A percentile compares a stretch with the other conserved stretches of the same genome.
Conservation (phyloP, 2,329 filamentous ascomycete genomes). For the Exophiala mesophila region DNA sequence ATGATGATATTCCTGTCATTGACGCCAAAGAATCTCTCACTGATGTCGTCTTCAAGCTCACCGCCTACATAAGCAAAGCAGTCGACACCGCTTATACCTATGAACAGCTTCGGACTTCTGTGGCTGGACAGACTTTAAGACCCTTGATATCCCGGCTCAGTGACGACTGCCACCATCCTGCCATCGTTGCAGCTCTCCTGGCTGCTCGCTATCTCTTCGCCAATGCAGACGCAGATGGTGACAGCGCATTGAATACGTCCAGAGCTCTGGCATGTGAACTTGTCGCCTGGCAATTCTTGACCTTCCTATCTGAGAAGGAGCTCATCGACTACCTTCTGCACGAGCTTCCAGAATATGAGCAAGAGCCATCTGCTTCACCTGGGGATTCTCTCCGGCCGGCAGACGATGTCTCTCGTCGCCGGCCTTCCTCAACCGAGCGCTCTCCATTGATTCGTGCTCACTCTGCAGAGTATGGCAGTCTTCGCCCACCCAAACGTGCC, state of each 20-base stretch:
- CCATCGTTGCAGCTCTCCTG: slow-evolving; percentile 48
- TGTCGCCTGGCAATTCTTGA: slow-evolving; percentile 58
- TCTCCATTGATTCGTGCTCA: slow-evolving; percentile 30
- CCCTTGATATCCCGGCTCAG: slow-evolving; percentile 37
- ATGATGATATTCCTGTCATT: slow-evolving; percentile 35
- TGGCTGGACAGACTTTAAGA: slow-evolving; percentile 35
- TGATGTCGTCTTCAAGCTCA: slow-evolving; percentile 38
- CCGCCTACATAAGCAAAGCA: slow-evolving; percentile 37
- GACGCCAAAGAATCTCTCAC: slow-evolving; percentile 37
- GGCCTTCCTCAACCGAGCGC: slow-evolving; percentile 25
- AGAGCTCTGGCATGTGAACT: slow-evolving; percentile 57
- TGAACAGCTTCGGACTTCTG: slow-evolving; percentile 40
- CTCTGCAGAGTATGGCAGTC: slow-evolving; percentile 10
- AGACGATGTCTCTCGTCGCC: background rate
- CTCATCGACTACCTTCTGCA: slow-evolving; percentile 54
- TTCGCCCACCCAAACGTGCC: slow-evolving; percentile 17
- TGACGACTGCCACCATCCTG: slow-evolving; percentile 40
- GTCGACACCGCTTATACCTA: slow-evolving; percentile 42
- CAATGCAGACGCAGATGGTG: slow-evolving; percentile 44
- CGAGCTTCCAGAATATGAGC: slow-evolving; percentile 40
- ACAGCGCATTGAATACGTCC: slow-evolving; percentile 53
- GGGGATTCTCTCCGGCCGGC: slow-evolving; percentile 16
- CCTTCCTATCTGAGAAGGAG: slow-evolving; percentile 51
- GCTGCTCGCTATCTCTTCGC: slow-evolving; percentile 55
- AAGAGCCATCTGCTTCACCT: background rate